Evolutionary conservation across 78 protist genomes (phyloP), one percentile per base, ranked within the genome.

Genomic region (Chrysochromulina tobinii): DNA sequence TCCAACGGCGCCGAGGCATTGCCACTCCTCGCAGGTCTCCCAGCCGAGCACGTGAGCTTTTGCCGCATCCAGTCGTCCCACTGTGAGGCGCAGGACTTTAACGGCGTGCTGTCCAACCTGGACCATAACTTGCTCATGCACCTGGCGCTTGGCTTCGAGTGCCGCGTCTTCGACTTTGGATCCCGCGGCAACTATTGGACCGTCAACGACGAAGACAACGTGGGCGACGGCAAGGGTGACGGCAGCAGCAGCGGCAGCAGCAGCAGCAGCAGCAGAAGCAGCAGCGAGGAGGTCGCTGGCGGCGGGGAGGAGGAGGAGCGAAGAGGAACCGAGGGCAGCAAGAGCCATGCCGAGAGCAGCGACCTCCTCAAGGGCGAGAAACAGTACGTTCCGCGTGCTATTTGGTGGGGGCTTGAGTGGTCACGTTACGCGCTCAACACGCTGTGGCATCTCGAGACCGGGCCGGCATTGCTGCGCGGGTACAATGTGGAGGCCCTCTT

Each of bases 371-470:
- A 59, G 12, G 64, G 64, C 64, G 12, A 59, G 12, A 7, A 12
- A 0, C 23, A 17, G 6, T 38, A 72, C 17, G 81, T 72, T 38
- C 81, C 81, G 3, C 73, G 73, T 5, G 73, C 73, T 0, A 18
- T 67, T 7, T 67, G 73, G 73, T 67, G 73, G 73, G 73, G 73
- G 27, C 73, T 67, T 20, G 73, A 67, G 73, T 67, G 73, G 73
- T 18, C 8, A 20, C 8, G 21, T 17, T 67, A 67, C 18, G 73
- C 73, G 5, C 73, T 67, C 27, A 67, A 67, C 18, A 8, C 8
- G 50, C 50, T 67, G 9, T 67, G 73, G 73, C 27, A 67, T 8
- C 73, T 67, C 38, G 38, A 38, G 38, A 38, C 38, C 38, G 38
- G 38, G 38, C 38, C 38, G 38, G 38, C 38, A 38, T 38, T 38